These are phyloP conservation scores for Xylaria polymorpha DNA, from an alignment of 2,329 filamentous ascomycete species.

Conservation along the genomic window DNA sequence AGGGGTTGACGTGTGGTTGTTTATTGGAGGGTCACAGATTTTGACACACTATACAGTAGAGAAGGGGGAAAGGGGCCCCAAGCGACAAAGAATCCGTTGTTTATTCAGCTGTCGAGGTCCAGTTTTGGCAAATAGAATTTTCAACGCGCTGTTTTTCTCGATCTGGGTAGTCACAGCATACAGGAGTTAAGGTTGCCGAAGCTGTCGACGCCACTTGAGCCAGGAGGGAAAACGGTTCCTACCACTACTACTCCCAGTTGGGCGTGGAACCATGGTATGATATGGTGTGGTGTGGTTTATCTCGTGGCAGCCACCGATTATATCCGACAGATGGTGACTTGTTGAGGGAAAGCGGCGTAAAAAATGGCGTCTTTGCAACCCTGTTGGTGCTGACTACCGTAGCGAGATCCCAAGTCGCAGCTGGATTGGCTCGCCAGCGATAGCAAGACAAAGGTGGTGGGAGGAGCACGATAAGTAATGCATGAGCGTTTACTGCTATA, in stretches of 20 bases:
- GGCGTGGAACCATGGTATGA: constrained; percentile 30
- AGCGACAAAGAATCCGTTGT: not conserved
- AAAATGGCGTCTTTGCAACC: constrained; percentile 32
- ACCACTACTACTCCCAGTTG: not conserved
- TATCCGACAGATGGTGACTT: constrained; percentile 19
- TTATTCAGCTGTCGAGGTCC: no score
- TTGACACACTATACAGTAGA: not conserved
- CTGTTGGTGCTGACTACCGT: constrained; percentile 24
- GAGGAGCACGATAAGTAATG: constrained; percentile 24
- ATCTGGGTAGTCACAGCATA: no score
- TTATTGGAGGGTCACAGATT: constrained; percentile 7
- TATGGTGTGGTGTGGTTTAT: constrained; percentile 34
- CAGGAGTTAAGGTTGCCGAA: not conserved
- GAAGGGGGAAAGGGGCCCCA: not conserved
- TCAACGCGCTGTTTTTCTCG: not conserved
- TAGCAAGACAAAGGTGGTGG: constrained; percentile 16
- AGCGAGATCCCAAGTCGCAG: constrained; percentile 1
- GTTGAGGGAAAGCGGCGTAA: constrained; percentile 25
- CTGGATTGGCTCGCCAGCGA: constrained; percentile 23
- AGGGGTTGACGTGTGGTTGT: constrained; percentile 7
- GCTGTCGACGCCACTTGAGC: constrained; percentile 8
- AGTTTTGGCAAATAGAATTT: constrained; percentile 1
- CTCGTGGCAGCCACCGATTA: constrained; percentile 30
- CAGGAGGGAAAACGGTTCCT: not conserved
- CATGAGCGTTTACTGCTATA: constrained; percentile 19